phyloP scores from a whole-genome alignment of 192 early-diverging fungal species.

The Pilobolus umbonatus region DNA sequence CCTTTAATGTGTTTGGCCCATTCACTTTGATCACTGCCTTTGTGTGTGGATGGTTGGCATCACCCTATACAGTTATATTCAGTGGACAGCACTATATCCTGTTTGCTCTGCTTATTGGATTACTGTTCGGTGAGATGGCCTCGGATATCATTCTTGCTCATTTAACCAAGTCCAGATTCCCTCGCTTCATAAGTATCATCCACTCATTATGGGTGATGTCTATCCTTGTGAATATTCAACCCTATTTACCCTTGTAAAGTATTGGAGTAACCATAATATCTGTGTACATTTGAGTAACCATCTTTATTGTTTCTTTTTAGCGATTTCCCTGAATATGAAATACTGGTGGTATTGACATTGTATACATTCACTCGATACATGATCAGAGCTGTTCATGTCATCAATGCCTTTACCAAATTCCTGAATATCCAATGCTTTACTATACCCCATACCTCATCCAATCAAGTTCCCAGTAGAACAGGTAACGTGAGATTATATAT shows the following conservation, averaged over 20 bases:
- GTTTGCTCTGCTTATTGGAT: conserved; percentile 64
- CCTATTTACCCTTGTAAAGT: conserved; percentile 4
- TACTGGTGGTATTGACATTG: background rate
- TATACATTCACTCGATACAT: conserved; percentile 57
- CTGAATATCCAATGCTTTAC: conserved; percentile 79
- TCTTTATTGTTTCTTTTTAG: background rate
- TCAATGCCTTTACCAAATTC: conserved; percentile 81
- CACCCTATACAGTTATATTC: conserved; percentile 62
- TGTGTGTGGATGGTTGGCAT: conserved; percentile 65
- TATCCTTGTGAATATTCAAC: conserved; percentile 53
- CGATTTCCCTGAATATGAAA: background rate
- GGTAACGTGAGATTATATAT: too few species aligned
- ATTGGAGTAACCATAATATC: conserved; percentile 39
- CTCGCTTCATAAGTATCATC: conserved; percentile 70
- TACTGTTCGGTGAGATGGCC: conserved; percentile 82
- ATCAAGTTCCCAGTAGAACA: background rate
- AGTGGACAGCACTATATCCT: conserved; percentile 64
- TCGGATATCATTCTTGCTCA: conserved; percentile 90
- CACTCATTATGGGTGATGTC: conserved; percentile 66
- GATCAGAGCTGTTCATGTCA: conserved; percentile 79
- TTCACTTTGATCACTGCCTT: conserved; percentile 52
- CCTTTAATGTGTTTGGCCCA: conserved; percentile 53
- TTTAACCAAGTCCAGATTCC: conserved; percentile 78
- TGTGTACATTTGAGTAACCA: too few species aligned
- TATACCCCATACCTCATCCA: conserved; percentile 3